Percentiles rank a stretch among this genome's conserved stretches.
Evolutionary conservation across 83 land plant species (phyloP).

Genomic region (Diphasiastrum complanatum): DNA sequence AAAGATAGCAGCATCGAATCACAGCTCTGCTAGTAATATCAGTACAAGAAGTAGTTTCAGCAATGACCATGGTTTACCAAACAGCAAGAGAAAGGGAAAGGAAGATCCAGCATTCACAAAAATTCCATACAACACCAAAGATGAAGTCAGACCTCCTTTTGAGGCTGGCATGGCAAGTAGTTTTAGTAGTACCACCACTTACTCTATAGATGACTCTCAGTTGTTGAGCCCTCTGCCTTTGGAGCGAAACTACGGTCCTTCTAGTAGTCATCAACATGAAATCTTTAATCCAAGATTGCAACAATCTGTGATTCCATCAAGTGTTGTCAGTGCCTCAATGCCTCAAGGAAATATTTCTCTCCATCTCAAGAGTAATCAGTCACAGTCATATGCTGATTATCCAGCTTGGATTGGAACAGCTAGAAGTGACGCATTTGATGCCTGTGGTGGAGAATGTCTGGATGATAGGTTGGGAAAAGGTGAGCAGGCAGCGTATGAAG

Average conservation of each 20-base stretch:
- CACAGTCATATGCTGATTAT: slow-evolving; percentile 23
- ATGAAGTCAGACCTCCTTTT: slow-evolving; percentile 39
- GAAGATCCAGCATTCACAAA: slow-evolving; percentile 22
- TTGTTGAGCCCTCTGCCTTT: slow-evolving; percentile 26
- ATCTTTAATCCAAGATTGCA: no score
- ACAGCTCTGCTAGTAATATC: slow-evolving; percentile 49
- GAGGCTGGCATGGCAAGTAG: slow-evolving; percentile 37
- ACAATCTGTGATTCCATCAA: not conserved
- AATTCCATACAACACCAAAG: slow-evolving; percentile 40
- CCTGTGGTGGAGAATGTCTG: slow-evolving; percentile 8
- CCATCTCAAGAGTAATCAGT: slow-evolving; percentile 11
- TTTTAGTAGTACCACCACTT: slow-evolving; percentile 40
- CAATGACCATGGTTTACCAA: slow-evolving; percentile 24
- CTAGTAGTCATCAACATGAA: no score
- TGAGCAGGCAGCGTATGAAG: no score
- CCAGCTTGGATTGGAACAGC: slow-evolving; percentile 30
- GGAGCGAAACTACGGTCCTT: slow-evolving; percentile 10
- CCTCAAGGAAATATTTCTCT: slow-evolving; percentile 33
- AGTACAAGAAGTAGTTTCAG: slow-evolving; percentile 53
- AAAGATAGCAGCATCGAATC: slow-evolving; percentile 39
- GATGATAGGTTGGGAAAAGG: slow-evolving; percentile 2
- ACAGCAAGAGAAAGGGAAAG: slow-evolving; percentile 18
- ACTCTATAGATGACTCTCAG: slow-evolving; percentile 8
- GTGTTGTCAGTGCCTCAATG: not conserved
- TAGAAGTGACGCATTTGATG: slow-evolving; percentile 22